Evolutionary conservation across 495 filamentous ascomycete species (phyloP).

Genomic region (Aeminium ludgeri): DNA sequence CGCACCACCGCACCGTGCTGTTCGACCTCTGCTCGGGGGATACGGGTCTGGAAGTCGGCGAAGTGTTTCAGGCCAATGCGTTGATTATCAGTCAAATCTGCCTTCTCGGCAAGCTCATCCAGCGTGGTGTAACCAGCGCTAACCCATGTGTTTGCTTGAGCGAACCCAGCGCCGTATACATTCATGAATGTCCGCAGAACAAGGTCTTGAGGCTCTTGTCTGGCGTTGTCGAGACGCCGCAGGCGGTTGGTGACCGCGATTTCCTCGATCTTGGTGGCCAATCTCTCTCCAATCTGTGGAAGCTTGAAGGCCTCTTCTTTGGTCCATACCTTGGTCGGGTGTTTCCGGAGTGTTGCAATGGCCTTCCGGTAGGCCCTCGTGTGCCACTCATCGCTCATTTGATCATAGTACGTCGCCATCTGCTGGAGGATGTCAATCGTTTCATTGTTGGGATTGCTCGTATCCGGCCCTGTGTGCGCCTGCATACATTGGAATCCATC

Average conservation of each 20-base stretch:
- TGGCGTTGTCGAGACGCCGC: constrained; percentile 52
- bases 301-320: constrained; percentile 50
- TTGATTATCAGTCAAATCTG: constrained; percentile 55
- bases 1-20: constrained; percentile 53
- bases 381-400: constrained; percentile 66
- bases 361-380: constrained; percentile 63
- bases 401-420: constrained; percentile 69
- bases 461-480: constrained; percentile 30
- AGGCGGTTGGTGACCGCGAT: constrained; percentile 65
- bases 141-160: constrained; percentile 61
- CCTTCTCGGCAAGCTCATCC: constrained; percentile 49
- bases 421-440: constrained; percentile 68
- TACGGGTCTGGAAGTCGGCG: constrained; percentile 66
- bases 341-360: constrained; percentile 52
- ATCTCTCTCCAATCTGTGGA: constrained; percentile 52
- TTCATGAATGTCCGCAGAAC: constrained; percentile 51
- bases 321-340: constrained; percentile 47
- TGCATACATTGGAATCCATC: constrained; percentile 54
- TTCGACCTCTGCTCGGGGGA: constrained; percentile 63
- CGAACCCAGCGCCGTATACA: constrained; percentile 64
- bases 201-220: constrained; percentile 44
- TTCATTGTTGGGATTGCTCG: constrained; percentile 45
- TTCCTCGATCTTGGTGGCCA: constrained; percentile 85
- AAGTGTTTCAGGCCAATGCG: constrained; percentile 65
- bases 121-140: constrained; percentile 58